A percentile compares a stretch with the other conserved stretches of the same genome.
phyloP scores from a whole-genome alignment of 2,329 filamentous ascomycete species.

The Curvularia verruculosa region DNA sequence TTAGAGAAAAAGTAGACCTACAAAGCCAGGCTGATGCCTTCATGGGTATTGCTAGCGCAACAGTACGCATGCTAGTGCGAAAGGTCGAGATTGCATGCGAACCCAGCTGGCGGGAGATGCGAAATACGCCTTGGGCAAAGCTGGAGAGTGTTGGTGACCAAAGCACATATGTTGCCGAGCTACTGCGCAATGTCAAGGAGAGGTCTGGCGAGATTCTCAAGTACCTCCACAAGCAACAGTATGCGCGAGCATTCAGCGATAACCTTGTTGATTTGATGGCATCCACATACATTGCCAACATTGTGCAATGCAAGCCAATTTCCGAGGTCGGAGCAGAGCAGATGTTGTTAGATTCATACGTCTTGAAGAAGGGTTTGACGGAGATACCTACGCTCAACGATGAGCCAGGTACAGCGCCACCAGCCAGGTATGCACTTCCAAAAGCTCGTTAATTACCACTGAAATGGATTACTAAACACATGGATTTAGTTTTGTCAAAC shows the following conservation, averaged over 20 bases:
- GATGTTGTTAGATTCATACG: constrained; percentile 96
- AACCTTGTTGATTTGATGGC: constrained; percentile 90
- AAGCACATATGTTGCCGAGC: constrained; percentile 85
- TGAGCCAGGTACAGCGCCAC: constrained; percentile 63
- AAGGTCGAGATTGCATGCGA: constrained; percentile 84
- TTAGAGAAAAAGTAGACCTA: constrained; percentile 77
- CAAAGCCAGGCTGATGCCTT: constrained; percentile 94
- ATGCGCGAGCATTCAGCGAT: constrained; percentile 92
- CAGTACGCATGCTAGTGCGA: constrained; percentile 82
- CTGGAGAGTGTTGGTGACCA: constrained; percentile 94
- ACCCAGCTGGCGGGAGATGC: constrained; percentile 94
- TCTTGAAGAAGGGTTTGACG: constrained; percentile 78
- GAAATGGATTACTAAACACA: constrained; percentile 24
- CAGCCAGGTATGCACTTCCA: constrained; percentile 51
- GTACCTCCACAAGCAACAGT: constrained; percentile 86
- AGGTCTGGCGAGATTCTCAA: constrained; percentile 76
- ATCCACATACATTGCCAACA: constrained; percentile 77
- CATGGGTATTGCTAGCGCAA: constrained; percentile 89
- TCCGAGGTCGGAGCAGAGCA: constrained; percentile 95
- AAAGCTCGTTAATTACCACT: not conserved
- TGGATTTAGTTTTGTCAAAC: constrained; percentile 73
- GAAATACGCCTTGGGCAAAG: constrained; percentile 91
- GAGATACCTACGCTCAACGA: constrained; percentile 68
- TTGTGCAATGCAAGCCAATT: constrained; percentile 88
- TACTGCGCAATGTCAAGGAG: constrained; percentile 74